Conservation (phyloP, 345 rosid genomes). For the Rhizophora mangle region DNA sequence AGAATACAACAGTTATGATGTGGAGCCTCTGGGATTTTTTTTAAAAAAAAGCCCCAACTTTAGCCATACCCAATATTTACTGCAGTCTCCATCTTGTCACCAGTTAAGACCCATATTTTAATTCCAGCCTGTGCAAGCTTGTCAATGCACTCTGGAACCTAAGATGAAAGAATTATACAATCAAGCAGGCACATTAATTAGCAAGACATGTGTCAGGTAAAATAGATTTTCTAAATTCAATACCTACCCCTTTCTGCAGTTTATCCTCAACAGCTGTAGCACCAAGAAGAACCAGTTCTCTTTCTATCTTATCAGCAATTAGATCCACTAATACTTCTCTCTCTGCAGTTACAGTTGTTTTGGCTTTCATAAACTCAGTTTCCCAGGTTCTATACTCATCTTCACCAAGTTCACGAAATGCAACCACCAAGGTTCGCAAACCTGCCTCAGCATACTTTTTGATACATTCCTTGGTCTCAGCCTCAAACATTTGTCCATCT, state of each 20-base stretch:
- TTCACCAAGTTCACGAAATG: slow-evolving; percentile 66
- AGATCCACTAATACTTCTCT: slow-evolving; percentile 50
- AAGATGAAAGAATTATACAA: slow-evolving; percentile 6
- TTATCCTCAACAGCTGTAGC: slow-evolving; percentile 96
- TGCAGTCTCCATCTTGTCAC: slow-evolving; percentile 91
- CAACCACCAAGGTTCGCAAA: slow-evolving; percentile 65
- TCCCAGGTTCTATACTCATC: slow-evolving; percentile 63
- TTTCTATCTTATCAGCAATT: slow-evolving; percentile 64
- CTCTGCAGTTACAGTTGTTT: slow-evolving; percentile 48
- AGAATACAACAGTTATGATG: slow-evolving; percentile 15
- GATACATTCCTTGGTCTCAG: slow-evolving; percentile 55
- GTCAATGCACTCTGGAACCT: slow-evolving; percentile 79
- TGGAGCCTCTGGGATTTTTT: background rate
- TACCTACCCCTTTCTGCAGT: slow-evolving; percentile 77
- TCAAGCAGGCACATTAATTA: too few relatives aligned
- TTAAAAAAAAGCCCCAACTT: slow-evolving; percentile 3
- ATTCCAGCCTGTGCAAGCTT: slow-evolving; percentile 77
- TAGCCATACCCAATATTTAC: slow-evolving; percentile 76
- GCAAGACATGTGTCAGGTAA: too few relatives aligned
- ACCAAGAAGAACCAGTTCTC: slow-evolving; percentile 76
- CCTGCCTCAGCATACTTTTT: slow-evolving; percentile 67
- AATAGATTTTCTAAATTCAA: background rate
- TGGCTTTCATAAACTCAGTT: slow-evolving; percentile 53
- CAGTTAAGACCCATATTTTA: slow-evolving; percentile 85
- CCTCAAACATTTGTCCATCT: slow-evolving; percentile 44